A percentile compares a stretch with the other conserved stretches of the same genome.
Evolutionary conservation across 2,329 filamentous ascomycete genomes (phyloP).

Genomic region (Scortechinia acanthostroma): DNA sequence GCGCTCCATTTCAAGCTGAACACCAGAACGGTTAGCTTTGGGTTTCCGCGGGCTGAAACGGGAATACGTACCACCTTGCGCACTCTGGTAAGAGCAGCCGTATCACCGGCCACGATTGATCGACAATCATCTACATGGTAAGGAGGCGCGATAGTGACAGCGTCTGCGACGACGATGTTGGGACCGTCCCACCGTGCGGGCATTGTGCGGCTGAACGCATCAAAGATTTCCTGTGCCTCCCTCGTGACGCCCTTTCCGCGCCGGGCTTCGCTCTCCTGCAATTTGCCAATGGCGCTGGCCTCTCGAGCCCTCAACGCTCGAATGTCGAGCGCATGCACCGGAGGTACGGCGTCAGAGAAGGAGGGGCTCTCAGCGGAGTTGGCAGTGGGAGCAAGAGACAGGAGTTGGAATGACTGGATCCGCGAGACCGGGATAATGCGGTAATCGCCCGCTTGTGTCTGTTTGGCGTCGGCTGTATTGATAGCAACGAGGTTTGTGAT

Average conservation of each 20-base stretch:
- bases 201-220: conserved; percentile 51
- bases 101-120: conserved; percentile 25
- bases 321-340: conserved; percentile 37
- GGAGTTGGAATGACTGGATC: conserved; percentile 46
- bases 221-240: conserved; percentile 57
- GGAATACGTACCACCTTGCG: conserved; percentile 33
- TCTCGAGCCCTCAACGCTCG: conserved; percentile 44
- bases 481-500: conserved; percentile 53
- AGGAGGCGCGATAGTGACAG: conserved; percentile 47
- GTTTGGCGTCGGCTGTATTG: conserved; percentile 36
- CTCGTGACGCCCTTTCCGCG: conserved; percentile 51
- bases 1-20: conserved; percentile 34
- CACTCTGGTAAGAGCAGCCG: conserved; percentile 29
- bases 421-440: conserved; percentile 52
- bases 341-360: conserved; percentile 30
- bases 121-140: conserved; percentile 47
- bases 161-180: conserved; percentile 52
- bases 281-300: conserved; percentile 41
- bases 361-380: conserved; percentile 19
- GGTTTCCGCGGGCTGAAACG: neutral
- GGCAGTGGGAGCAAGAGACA: conserved; percentile 25
- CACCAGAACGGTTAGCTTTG: conserved; percentile 3
- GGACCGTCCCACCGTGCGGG: conserved; percentile 50
- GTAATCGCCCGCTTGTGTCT: conserved; percentile 40
- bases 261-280: conserved; percentile 48